Conservation (phyloP, 306 rosid species). For the Vicia faba region DNA sequence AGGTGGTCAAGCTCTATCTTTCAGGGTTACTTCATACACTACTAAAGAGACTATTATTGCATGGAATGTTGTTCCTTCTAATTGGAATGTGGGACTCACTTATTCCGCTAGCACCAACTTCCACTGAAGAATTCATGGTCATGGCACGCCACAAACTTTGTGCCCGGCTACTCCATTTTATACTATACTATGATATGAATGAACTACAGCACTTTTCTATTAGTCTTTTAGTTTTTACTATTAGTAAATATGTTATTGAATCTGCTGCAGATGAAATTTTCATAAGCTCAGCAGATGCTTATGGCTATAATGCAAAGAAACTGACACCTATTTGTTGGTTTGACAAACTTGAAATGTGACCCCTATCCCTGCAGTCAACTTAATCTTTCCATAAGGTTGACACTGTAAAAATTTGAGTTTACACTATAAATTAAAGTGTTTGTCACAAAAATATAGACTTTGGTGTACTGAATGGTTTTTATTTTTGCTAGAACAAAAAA, state of each 20-base stretch:
- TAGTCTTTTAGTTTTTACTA: not conserved
- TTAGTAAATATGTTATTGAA: slow-evolving; percentile 6
- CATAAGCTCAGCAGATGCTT: slow-evolving; percentile 29
- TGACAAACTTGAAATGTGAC: slow-evolving; percentile 11
- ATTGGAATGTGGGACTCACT: slow-evolving; percentile 66
- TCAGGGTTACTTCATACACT: slow-evolving; percentile 71
- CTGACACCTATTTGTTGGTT: slow-evolving; percentile 32
- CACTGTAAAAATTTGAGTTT: slow-evolving; percentile 14
- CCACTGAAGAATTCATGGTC: slow-evolving; percentile 30
- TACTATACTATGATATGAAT: not conserved
- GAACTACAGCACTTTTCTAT: not conserved
- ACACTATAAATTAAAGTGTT: not conserved
- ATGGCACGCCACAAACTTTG: slow-evolving; percentile 9
- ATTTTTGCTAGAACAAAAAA: not conserved
- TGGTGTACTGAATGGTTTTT: not conserved
- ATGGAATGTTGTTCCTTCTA: slow-evolving; percentile 74
- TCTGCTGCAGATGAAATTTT: slow-evolving; percentile 33
- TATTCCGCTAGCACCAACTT: slow-evolving; percentile 61
- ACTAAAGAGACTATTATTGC: slow-evolving; percentile 58
- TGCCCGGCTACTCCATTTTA: not conserved
- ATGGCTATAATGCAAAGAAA: slow-evolving; percentile 17
- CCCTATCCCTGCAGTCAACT: not conserved
- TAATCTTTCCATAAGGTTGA: slow-evolving; percentile 21
- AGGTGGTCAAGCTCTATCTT: slow-evolving; percentile 77
- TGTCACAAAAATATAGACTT: not conserved